Evolutionary conservation across 1,139 yeast genomes (phyloP).

Genomic region (Lodderomyces theae): DNA sequence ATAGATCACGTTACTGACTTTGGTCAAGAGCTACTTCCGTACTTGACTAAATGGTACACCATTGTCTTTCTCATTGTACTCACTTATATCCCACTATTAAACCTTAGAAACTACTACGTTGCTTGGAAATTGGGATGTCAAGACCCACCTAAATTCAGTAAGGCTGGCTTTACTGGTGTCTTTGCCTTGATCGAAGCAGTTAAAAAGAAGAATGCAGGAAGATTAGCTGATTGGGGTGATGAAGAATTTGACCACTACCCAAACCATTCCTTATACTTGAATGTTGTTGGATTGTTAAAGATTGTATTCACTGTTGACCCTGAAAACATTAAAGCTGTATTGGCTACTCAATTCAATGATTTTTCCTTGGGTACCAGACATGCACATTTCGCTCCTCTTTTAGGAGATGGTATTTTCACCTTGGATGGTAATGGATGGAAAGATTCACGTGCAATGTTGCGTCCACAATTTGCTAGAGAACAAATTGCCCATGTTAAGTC

Average conservation of each 20-base stretch:
- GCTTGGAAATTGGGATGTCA: slow-evolving; percentile 11
- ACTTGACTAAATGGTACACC: slow-evolving; percentile 16
- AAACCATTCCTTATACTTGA: slow-evolving; percentile 30
- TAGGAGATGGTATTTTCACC: slow-evolving; percentile 61
- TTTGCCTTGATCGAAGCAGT: slow-evolving; percentile 18
- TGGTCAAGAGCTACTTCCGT: slow-evolving; percentile 10
- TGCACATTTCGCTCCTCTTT: slow-evolving; percentile 38
- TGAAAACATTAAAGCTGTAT: slow-evolving; percentile 37
- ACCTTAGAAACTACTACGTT: slow-evolving; percentile 4
- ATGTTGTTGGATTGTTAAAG: slow-evolving; percentile 27
- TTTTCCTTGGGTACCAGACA: slow-evolving; percentile 52
- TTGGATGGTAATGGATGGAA: slow-evolving; percentile 60
- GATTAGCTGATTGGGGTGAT: slow-evolving; percentile 22
- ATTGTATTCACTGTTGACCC: slow-evolving; percentile 26
- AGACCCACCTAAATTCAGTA: slow-evolving; percentile 10
- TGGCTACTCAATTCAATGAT: slow-evolving; percentile 48
- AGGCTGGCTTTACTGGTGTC: slow-evolving; percentile 19
- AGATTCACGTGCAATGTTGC: slow-evolving; percentile 51
- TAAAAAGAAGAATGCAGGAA: slow-evolving; percentile 23
- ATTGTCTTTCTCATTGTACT: slow-evolving; percentile 13
- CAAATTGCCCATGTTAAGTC: slow-evolving; percentile 46
- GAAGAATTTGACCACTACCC: slow-evolving; percentile 15
- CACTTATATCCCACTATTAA: slow-evolving; percentile 5
- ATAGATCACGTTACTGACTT: slow-evolving; percentile 1
- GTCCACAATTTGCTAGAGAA: slow-evolving; percentile 55